phyloP scores from a whole-genome alignment of 2,329 filamentous ascomycete genomes.

The Acephala macrosclerotiorum region DNA sequence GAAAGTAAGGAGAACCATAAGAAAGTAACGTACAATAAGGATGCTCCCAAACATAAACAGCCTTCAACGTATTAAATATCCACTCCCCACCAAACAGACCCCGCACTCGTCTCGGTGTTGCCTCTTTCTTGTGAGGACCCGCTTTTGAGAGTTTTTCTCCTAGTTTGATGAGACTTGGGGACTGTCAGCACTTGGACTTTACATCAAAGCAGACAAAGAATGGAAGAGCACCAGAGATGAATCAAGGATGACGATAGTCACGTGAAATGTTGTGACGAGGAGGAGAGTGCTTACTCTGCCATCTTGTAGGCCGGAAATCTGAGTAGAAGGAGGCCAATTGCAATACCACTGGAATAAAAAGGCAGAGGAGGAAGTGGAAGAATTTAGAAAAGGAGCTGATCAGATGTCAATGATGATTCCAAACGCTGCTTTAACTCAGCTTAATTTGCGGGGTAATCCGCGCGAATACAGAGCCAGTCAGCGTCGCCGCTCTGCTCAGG shows the following conservation, averaged over 20 bases:
- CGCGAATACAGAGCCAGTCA: too few relatives aligned
- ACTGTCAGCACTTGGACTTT: neutral
- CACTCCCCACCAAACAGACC: constrained; percentile 37
- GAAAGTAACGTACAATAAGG: constrained; percentile 44
- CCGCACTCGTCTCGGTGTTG: constrained; percentile 39
- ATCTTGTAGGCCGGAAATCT: neutral
- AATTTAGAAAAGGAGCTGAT: neutral
- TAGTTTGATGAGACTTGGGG: neutral
- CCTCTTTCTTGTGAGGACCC: constrained; percentile 39
- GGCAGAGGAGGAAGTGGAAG: too few relatives aligned
- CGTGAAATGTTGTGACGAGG: neutral
- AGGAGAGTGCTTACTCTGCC: neutral
- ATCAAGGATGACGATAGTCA: neutral
- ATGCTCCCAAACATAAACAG: constrained; percentile 54
- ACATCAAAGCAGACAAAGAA: neutral
- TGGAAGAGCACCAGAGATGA: too few relatives aligned
- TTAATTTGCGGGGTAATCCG: neutral
- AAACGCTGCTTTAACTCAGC: too few relatives aligned
- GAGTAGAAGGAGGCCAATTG: neutral
- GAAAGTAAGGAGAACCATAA: neutral
- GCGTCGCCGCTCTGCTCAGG: too few relatives aligned
- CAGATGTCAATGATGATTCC: neutral
- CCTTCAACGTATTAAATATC: constrained; percentile 47
- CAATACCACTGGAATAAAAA: neutral
- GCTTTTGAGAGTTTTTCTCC: constrained; percentile 32